Evolutionary conservation across 495 filamentous ascomycete genomes (phyloP), one percentile per base, ranked within the genome.

Genomic region (Tuber microsphaerosporum): DNA sequence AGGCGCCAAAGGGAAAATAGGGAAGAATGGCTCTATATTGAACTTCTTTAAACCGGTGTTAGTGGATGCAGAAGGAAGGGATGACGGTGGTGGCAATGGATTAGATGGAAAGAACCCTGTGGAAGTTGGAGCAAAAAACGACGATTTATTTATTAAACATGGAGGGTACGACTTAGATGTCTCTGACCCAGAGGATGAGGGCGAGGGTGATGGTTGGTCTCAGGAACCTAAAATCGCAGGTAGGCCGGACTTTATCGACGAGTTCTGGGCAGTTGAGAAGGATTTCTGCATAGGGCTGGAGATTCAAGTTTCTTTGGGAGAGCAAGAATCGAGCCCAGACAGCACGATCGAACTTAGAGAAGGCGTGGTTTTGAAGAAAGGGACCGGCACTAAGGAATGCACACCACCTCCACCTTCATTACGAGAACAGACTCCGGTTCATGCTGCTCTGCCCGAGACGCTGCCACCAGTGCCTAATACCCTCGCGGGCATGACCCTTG

Each of bases 121-220:
- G 56, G 56, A 65, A 34, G 26, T 34, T 65, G 71, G 69, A 31
- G 46, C 34, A 8, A 56, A 56, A 34, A 74, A 75, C 20, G 81
- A 82, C 46, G 75, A 72, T 39, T 39, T 82, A 26, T 82, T 82
- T 31, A 44, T 75, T 26, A 69, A 73, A 39, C 77, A 82, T 56
- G 80, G 81, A 9, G 73, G 73, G 20, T 82, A 82, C n/a, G 77
- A 76, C 71, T 72, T 82, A 0, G 81, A 82, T 74, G 72, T 82
- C 56, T 82, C 74, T 19, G 81, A 82, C 41, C 81, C 81, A 1
- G 80, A 81, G 5, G 81, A 82, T 31, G 76, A 71, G 2, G 80
- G 69, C 17, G 80, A 73, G 3, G 71, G 17, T 2, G 61, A 74
- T 7, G 8, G 56, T 34, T 65, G 56, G 56, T 65, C 26, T 34